Conservation (phyloP, 192 early-diverging fungal genomes). For the Endogone sp. region DNA sequence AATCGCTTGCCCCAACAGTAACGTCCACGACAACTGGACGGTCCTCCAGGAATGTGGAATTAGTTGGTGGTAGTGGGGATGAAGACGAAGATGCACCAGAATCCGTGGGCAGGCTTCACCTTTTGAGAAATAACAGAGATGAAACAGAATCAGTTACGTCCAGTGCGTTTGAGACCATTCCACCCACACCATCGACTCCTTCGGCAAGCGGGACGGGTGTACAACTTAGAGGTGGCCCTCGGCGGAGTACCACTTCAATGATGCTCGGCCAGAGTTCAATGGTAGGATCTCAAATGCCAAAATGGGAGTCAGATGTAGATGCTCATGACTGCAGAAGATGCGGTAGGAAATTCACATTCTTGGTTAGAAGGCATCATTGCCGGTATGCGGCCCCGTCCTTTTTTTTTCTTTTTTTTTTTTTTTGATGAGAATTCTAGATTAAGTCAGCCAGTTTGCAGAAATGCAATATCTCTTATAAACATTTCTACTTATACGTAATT, state of each 20-base stretch:
- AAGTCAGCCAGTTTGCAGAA: no score
- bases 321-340: constrained; percentile 68
- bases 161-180: neutral
- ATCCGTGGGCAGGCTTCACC: neutral
- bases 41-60: neutral
- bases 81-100: neutral
- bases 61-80: neutral
- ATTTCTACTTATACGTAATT: no score
- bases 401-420: neutral
- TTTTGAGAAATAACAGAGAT: constrained; percentile 13
- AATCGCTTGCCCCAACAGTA: neutral
- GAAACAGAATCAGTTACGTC: constrained; percentile 7
- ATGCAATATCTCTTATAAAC: no score
- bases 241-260: constrained; percentile 4
- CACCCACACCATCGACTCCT: constrained; percentile 1
- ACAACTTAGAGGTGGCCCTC: neutral
- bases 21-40: neutral
- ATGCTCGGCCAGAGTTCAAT: constrained; percentile 11
- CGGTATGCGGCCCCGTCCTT: neutral
- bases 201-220: constrained; percentile 4
- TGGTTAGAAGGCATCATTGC: constrained; percentile 81
- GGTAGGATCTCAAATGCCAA: constrained; percentile 20
- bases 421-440: no score
- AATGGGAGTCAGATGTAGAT: constrained; percentile 78
- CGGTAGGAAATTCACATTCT: constrained; percentile 65